Evolutionary conservation across 306 rosid genomes (phyloP), one percentile per base, ranked within the genome.

Genomic region (Sophora flavescens): DNA sequence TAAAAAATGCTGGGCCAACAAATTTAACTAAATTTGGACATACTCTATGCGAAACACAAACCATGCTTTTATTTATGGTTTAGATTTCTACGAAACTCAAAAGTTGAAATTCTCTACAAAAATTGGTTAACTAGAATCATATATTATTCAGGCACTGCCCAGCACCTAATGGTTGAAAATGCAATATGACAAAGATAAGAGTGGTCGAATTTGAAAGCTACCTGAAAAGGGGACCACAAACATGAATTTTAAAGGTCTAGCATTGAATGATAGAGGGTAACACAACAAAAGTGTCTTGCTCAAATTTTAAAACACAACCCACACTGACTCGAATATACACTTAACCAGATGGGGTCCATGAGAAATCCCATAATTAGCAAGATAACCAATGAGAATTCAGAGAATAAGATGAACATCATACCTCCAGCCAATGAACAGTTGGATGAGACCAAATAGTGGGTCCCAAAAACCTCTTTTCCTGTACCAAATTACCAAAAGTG

Each of bases 371-470:
- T 38, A 48, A 71, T 75, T 71, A 16, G 71, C 35, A 63, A 44
- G 8, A 4, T 17, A 75, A 16, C 98, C 96, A 91, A 93, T 90
- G 41, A 83, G 80, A 84, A 28, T 76, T 77, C 63, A 85, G 68
- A 80, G 63, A 72, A 80, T 56, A 63, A 83, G 97, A 94, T 94
- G 68, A 38, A 81, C 88, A 38, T 86, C 58, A 85, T 77, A 50
- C 18, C 75, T 64, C 65, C 35, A 82, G 58, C 98, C 98, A 91
- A 94, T 94, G 53, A 89, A 56, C 72, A 70, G 57, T 59, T 26
- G 75, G 88, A 83, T 87, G 75, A 26, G 69, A 61, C 77, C 65
- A 67, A 52, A 8, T 70, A 33, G 36, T 74, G 82, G 97, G 89
- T 30, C 86, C 88, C 72, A 33, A 28, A 51, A 42, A 32, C 69